Percentiles rank a stretch among this genome's conserved stretches.
phyloP scores from a whole-genome alignment of 2,329 filamentous ascomycete genomes.

The Lecanicillium sp. region DNA sequence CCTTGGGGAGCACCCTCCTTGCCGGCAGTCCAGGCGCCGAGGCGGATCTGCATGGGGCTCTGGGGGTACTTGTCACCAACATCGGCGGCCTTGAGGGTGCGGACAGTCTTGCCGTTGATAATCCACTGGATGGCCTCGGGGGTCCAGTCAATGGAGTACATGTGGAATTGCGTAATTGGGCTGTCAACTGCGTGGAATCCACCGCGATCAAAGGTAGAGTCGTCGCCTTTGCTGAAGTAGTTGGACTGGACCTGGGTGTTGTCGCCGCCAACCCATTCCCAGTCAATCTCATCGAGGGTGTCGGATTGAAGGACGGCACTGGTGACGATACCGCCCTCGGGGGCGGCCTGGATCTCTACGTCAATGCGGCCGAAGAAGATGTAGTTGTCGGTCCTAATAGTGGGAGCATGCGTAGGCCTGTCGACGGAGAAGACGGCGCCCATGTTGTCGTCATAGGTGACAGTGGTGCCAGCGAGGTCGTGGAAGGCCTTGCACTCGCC shows the following conservation, averaged over 20 bases:
- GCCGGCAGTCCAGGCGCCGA: slow-evolving; percentile 61
- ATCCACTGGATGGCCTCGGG: slow-evolving; percentile 55
- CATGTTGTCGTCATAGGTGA: slow-evolving; percentile 36
- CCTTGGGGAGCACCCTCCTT: slow-evolving; percentile 53
- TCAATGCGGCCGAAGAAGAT: slow-evolving; percentile 95
- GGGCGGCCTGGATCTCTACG: slow-evolving; percentile 67
- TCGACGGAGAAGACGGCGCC: slow-evolving; percentile 61
- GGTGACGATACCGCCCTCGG: slow-evolving; percentile 81
- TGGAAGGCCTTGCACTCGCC: slow-evolving; percentile 54
- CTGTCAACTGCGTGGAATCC: slow-evolving; percentile 50
- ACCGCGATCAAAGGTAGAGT: slow-evolving; percentile 62
- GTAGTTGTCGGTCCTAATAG: slow-evolving; percentile 74
- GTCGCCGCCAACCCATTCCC: slow-evolving; percentile 86
- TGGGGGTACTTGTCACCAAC: slow-evolving; percentile 55
- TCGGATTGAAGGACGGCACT: slow-evolving; percentile 85
- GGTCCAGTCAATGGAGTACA: slow-evolving; percentile 64
- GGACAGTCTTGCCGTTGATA: slow-evolving; percentile 54
- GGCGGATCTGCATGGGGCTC: slow-evolving; percentile 64
- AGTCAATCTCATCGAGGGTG: slow-evolving; percentile 86
- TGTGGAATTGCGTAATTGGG: slow-evolving; percentile 56
- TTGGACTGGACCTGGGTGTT: slow-evolving; percentile 73
- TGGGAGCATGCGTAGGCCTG: slow-evolving; percentile 57
- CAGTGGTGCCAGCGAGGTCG: slow-evolving; percentile 35
- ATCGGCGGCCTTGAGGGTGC: slow-evolving; percentile 53
- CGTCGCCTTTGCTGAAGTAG: slow-evolving; percentile 72